Conservation (phyloP, 2,329 filamentous ascomycete genomes). For the Colletotrichum limetticola region DNA sequence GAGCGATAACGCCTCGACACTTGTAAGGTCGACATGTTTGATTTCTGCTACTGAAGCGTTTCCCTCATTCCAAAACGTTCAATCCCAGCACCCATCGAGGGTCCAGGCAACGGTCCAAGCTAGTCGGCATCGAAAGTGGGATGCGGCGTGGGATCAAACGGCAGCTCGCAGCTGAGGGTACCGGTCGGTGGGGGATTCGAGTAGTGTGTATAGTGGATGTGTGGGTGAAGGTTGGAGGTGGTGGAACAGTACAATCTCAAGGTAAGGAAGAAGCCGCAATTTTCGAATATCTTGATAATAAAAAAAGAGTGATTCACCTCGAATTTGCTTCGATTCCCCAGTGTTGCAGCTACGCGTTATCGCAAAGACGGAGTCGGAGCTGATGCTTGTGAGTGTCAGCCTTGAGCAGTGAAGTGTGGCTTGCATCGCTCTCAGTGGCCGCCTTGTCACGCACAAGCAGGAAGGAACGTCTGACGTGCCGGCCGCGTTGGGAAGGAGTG, state of each 20-base stretch:
- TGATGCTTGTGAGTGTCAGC: slow-evolving; percentile 30
- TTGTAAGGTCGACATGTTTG: slow-evolving; percentile 59
- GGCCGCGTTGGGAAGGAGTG: not conserved
- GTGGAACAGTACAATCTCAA: not conserved
- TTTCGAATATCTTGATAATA: slow-evolving; percentile 42
- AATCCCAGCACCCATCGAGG: slow-evolving; percentile 47
- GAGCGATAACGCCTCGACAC: slow-evolving; percentile 67
- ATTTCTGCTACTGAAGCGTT: slow-evolving; percentile 23
- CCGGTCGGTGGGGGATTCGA: not conserved
- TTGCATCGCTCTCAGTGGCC: slow-evolving; percentile 19
- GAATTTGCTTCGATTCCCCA: not conserved
- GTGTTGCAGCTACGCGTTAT: not conserved
- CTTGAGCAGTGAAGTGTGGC: slow-evolving; percentile 31
- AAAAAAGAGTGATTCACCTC: not conserved
- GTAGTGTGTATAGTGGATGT: not conserved
- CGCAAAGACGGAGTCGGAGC: slow-evolving; percentile 17
- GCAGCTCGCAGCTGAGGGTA: slow-evolving; percentile 22
- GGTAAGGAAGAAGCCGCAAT: slow-evolving; percentile 31
- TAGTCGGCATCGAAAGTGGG: slow-evolving; percentile 34
- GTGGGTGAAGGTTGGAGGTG: not conserved
- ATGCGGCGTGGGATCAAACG: slow-evolving; percentile 4
- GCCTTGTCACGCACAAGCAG: slow-evolving; percentile 6
- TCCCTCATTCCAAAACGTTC: slow-evolving; percentile 34
- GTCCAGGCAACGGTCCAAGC: slow-evolving; percentile 39
- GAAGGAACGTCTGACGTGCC: slow-evolving; percentile 7